A percentile compares a stretch with the other conserved stretches of the same genome.
Evolutionary conservation across 2,329 filamentous ascomycete species (phyloP).

Genomic region (Arthrobotrys conoides): DNA sequence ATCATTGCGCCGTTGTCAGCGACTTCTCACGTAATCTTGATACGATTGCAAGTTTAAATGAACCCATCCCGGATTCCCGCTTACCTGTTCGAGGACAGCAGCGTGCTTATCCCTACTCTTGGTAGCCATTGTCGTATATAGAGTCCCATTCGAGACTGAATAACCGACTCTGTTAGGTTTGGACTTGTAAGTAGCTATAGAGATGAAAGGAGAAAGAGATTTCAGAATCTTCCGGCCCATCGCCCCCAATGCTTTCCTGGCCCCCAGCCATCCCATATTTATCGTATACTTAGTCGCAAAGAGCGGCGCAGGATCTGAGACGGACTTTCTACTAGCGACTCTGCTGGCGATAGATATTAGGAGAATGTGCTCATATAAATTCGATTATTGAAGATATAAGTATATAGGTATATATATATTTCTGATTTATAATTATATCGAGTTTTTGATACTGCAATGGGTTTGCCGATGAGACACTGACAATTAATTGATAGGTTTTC

Average conservation of each 20-base stretch:
- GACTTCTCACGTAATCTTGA: no score
- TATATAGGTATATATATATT: no score
- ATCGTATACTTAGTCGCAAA: background rate
- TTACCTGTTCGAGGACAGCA: conserved; percentile 23
- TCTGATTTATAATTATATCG: background rate
- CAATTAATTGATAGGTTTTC: no score
- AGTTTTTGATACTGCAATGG: background rate
- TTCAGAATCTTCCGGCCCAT: conserved; percentile 10
- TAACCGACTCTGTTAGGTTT: background rate
- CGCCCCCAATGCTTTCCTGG: background rate
- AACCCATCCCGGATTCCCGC: background rate
- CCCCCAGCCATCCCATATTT: conserved; percentile 5
- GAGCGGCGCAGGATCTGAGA: background rate
- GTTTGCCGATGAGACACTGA: no score
- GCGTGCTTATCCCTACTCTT: conserved; percentile 15
- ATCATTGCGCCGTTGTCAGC: background rate
- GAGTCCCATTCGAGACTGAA: conserved; percentile 5
- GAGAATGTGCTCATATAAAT: background rate
- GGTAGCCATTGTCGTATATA: conserved; percentile 33
- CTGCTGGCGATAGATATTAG: background rate
- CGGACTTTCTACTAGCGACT: background rate
- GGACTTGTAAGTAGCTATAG: conserved; percentile 26
- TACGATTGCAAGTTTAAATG: no score
- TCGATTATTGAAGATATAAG: background rate
- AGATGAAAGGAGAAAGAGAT: conserved; percentile 28